Evolutionary conservation across 768 basidiomycete species (phyloP), one percentile per base, ranked within the genome.

Genomic region (Crassisporium funariophilum): DNA sequence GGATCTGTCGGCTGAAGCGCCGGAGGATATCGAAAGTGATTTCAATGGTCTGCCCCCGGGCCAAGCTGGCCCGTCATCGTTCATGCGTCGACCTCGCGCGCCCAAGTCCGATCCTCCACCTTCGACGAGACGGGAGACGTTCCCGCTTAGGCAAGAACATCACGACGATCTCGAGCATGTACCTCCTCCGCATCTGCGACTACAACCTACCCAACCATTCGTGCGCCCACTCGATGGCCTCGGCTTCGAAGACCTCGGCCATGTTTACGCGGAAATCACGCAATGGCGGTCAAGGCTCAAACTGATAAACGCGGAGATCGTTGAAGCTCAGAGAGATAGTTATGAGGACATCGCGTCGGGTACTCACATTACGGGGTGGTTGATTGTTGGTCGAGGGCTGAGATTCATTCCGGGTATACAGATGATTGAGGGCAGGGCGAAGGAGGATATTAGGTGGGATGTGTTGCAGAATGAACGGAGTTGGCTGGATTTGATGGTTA

Each of bases 361-460:
- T 6, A 71, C 74, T 22, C 68, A 76, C 36, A 77, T 87, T 49
- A 85, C 84, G 55, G 90, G 90, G 0, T 91, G 88, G 87, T 60
- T 93, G 43, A 66, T 93, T 60, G 76, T 88, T 31, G 90, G 90
- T 7, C 73, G 79, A 20, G 88, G 86, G 1, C 62, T 91, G 48
- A 65, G 81, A 44, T 77, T 74, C 54, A 61, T 91, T 20, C 81
- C 81, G 22, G 81, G 82, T 2, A 64, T 86, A 4, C 70, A 86
- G 59, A 67, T 86, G 25, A 89, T 93, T 17, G 84, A 88, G 59
- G 90, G 90, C 2, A 69, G 86, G 48, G 84, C 88, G 11, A 90
- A 88, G 63, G 88, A 91, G 57, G 89, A 91, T 61, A 81, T 93
- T 25, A 68, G 85, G 44, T 93, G 89, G 88, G 81, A 84, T 47